These are phyloP conservation scores for Xylaria sp. DNA, from an alignment of 2,329 filamentous ascomycete genomes.

Conservation along the genomic window DNA sequence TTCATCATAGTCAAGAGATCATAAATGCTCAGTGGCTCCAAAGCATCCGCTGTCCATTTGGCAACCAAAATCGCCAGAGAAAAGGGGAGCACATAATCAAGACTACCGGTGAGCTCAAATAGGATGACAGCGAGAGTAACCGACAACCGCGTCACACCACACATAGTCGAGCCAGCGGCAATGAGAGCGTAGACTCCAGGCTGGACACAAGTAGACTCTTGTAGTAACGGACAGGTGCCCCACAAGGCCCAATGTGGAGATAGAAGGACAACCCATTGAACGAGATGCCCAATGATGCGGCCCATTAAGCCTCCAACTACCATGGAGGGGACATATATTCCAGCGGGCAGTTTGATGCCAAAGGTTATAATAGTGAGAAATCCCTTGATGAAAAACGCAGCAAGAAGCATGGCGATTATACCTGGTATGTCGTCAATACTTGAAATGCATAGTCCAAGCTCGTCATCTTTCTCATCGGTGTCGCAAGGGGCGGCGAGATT, in stretches of 20 bases:
- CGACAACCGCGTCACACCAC: conserved; percentile 91
- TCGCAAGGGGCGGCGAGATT: conserved; percentile 92
- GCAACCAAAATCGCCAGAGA: conserved; percentile 90
- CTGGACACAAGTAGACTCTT: conserved; percentile 86
- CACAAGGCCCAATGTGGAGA: conserved; percentile 80
- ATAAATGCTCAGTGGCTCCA: conserved; percentile 95
- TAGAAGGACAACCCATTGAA: conserved; percentile 82
- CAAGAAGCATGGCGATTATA: conserved; percentile 76
- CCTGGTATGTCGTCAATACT: conserved; percentile 79
- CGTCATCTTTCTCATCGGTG: conserved; percentile 69
- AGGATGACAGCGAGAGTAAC: conserved; percentile 95
- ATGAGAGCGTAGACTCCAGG: conserved; percentile 97
- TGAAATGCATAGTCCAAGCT: conserved; percentile 81
- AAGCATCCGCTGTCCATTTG: conserved; percentile 98
- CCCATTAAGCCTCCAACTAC: conserved; percentile 95
- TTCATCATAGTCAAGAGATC: conserved; percentile 97
- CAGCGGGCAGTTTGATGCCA: conserved; percentile 95
- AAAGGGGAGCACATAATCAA: conserved; percentile 95
- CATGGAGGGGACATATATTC: conserved; percentile 99
- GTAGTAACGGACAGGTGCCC: conserved; percentile 74
- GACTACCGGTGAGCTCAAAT: conserved; percentile 93
- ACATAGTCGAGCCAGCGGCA: conserved; percentile 97
- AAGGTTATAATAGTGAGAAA: conserved; percentile 91
- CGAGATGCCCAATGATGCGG: conserved; percentile 84
- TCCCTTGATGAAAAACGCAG: conserved; percentile 90